phyloP scores from a whole-genome alignment of 2,329 filamentous ascomycete species.

The Cladosporium sp. region DNA sequence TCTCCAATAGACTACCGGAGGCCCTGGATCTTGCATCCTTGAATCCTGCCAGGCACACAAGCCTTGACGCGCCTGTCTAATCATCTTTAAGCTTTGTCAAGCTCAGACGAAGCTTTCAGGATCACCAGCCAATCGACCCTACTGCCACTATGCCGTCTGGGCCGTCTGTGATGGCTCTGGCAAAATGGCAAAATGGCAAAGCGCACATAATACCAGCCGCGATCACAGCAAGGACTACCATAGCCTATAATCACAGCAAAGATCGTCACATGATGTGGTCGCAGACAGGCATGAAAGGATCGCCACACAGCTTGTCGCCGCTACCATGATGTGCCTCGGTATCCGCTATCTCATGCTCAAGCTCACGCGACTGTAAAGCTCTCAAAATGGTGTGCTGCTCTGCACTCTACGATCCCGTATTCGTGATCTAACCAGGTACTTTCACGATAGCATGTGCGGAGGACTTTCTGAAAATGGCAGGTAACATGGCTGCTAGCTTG shows the following conservation, averaged over 20 bases:
- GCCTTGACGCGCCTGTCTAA: not conserved
- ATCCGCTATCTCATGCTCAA: not conserved
- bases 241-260: not conserved
- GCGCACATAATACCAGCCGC: not conserved
- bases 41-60: not conserved
- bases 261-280: not conserved
- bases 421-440: not conserved
- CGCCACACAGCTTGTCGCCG: not conserved
- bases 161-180: not conserved
- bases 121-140: not conserved
- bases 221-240: not conserved
- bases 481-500: not conserved
- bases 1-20: not conserved
- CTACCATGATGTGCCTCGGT: not conserved
- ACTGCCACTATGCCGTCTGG: not conserved
- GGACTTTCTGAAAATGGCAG: not conserved
- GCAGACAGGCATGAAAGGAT: not conserved
- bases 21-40: not conserved
- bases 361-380: not conserved
- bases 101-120: not conserved
- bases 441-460: not conserved
- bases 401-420: not conserved
- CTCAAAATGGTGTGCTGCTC: not conserved
- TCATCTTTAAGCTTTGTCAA: slow-evolving; percentile 5
- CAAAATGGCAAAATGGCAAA: not conserved